A percentile compares a stretch with the other conserved stretches of the same genome.
phyloP scores from a whole-genome alignment of 495 filamentous ascomycete species.

The Delitschia confertaspora region DNA sequence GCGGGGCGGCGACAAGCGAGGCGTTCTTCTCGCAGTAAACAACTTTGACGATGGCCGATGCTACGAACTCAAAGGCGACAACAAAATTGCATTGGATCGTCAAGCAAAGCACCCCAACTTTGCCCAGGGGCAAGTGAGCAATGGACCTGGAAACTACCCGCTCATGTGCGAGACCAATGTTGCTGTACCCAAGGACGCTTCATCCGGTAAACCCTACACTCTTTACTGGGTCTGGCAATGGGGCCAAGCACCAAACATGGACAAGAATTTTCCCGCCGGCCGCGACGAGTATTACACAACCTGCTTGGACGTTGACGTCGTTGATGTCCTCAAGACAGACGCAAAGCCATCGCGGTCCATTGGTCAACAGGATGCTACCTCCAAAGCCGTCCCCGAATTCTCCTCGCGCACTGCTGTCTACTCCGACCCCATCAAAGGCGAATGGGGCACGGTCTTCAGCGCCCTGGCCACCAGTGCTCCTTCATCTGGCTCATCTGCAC shows the following conservation, averaged over 20 bases:
- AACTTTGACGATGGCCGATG: slow-evolving; percentile 80
- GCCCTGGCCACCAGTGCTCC: background rate
- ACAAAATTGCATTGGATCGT: slow-evolving; percentile 46
- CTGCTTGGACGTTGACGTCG: slow-evolving; percentile 68
- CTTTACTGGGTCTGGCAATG: slow-evolving; percentile 95
- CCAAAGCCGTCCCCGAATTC: slow-evolving; percentile 27
- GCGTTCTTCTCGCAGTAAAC: slow-evolving; percentile 60
- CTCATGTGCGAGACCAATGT: slow-evolving; percentile 74
- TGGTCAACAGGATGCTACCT: slow-evolving; percentile 30
- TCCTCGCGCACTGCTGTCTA: slow-evolving; percentile 27
- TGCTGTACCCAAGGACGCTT: slow-evolving; percentile 50
- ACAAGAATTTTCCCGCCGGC: slow-evolving; percentile 42
- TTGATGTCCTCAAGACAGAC: slow-evolving; percentile 26
- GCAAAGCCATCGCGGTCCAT: slow-evolving; percentile 13
- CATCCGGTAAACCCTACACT: slow-evolving; percentile 51
- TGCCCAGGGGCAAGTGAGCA: slow-evolving; percentile 18
- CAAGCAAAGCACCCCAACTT: slow-evolving; percentile 42
- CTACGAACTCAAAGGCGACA: slow-evolving; percentile 53
- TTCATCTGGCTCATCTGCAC: background rate
- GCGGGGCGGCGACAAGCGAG: slow-evolving; percentile 64
- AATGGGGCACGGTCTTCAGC: slow-evolving; percentile 14
- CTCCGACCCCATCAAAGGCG: slow-evolving; percentile 17
- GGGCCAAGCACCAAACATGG: slow-evolving; percentile 47
- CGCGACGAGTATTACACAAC: slow-evolving; percentile 70
- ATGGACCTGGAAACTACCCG: slow-evolving; percentile 33